These are phyloP conservation scores for Phytophthora pseudosyringae DNA, from an alignment of 352 stramenopile genomes.

Conservation along the genomic window DNA sequence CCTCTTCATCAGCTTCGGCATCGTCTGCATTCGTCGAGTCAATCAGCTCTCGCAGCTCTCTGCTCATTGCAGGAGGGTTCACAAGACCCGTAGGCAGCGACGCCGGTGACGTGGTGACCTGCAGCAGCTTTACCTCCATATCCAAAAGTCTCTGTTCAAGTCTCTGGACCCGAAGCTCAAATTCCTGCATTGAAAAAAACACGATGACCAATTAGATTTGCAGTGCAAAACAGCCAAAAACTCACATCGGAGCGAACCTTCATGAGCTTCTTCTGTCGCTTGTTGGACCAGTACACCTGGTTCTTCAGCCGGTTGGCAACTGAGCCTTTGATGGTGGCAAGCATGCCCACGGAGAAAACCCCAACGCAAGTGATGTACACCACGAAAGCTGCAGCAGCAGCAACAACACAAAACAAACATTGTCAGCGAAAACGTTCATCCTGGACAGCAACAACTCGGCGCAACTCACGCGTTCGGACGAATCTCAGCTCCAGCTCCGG, in stretches of 20 bases:
- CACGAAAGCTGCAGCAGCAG: constrained; percentile 55
- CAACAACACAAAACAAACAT: not conserved
- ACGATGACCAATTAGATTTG: constrained; percentile 1
- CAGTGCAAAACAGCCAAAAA: not conserved
- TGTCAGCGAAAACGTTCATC: constrained; percentile 1
- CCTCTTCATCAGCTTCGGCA: constrained; percentile 40
- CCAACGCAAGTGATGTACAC: constrained; percentile 84
- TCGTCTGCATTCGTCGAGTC: constrained; percentile 35
- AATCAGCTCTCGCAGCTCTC: constrained; percentile 40
- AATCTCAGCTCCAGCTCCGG: constrained; percentile 87
- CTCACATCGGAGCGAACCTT: constrained; percentile 38
- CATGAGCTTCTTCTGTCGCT: constrained; percentile 83
- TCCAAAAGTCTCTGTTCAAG: constrained; percentile 71
- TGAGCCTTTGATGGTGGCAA: constrained; percentile 90
- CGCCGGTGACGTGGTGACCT: constrained; percentile 36
- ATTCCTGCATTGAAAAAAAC: constrained; percentile 39
- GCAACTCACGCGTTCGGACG: constrained; percentile 58
- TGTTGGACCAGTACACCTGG: constrained; percentile 84
- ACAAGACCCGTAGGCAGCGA: constrained; percentile 22
- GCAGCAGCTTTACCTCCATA: constrained; percentile 70
- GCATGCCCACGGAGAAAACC: constrained; percentile 79
- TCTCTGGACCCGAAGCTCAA: constrained; percentile 68
- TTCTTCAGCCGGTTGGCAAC: constrained; percentile 86
- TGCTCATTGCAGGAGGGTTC: constrained; percentile 36
- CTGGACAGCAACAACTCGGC: not conserved